phyloP scores from a whole-genome alignment of 305 asterid species.

The Coffea humblotiana region DNA sequence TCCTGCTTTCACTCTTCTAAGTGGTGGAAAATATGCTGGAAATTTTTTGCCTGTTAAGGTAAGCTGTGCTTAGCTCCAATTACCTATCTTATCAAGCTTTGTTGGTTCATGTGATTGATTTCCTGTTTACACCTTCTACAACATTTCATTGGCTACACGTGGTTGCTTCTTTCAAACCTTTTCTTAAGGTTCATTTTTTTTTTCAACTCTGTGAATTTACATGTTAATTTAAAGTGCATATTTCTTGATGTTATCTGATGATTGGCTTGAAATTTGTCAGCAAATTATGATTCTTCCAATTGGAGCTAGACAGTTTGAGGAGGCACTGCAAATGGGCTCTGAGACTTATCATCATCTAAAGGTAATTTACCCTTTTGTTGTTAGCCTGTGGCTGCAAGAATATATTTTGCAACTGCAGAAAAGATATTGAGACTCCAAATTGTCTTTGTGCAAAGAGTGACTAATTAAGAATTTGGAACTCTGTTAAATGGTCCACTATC shows the following conservation, averaged over 20 bases:
- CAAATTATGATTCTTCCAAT: slow-evolving; percentile 88
- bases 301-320: slow-evolving; percentile 88
- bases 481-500: not conserved
- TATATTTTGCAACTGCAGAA: not conserved
- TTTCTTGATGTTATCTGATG: slow-evolving; percentile 18
- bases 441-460: not conserved
- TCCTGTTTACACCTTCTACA: not conserved
- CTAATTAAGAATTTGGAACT: not conserved
- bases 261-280: slow-evolving; percentile 38
- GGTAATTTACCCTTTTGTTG: slow-evolving; percentile 41
- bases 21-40: slow-evolving; percentile 92
- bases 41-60: slow-evolving; percentile 83
- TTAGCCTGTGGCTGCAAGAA: not conserved
- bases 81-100: not conserved
- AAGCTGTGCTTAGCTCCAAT: slow-evolving; percentile 15
- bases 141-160: not conserved
- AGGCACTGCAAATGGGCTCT: slow-evolving; percentile 95
- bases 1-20: slow-evolving; percentile 87
- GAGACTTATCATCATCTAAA: slow-evolving; percentile 95
- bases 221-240: not conserved
- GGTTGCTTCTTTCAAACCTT: slow-evolving; percentile 2
- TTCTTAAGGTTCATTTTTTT: not conserved
- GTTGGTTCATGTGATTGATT: slow-evolving; percentile 9
- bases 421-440: not conserved
- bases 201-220: not conserved